phyloP scores from a whole-genome alignment of 768 basidiomycete species.

The Leccinum olivaceopallidum region DNA sequence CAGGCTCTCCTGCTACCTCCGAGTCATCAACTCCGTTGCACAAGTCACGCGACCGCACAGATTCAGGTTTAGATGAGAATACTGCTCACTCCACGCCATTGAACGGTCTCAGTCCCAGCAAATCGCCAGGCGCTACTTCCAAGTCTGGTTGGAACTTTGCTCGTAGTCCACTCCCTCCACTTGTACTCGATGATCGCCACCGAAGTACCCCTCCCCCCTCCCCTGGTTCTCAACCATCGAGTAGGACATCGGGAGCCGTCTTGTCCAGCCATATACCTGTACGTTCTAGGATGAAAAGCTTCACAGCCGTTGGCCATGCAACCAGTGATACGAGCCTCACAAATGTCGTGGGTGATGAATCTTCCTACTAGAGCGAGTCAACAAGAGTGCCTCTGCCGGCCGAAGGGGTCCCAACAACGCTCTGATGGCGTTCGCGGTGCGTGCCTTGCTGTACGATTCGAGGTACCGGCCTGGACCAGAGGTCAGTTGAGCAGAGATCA shows the following conservation, averaged over 20 bases:
- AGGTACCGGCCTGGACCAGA: conserved; percentile 52
- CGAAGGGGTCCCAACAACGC: conserved; percentile 59
- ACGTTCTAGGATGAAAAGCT: conserved; percentile 37
- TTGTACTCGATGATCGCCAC: conserved; percentile 36
- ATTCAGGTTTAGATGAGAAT: conserved; percentile 1
- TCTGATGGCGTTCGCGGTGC: conserved; percentile 73
- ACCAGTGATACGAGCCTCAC: conserved; percentile 26
- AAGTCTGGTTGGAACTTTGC: conserved; percentile 43
- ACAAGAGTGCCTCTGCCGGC: conserved; percentile 61
- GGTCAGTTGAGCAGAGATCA: background rate
- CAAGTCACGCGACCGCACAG: conserved; percentile 5
- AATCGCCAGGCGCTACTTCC: conserved; percentile 26
- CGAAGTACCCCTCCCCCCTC: conserved; percentile 26
- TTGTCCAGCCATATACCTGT: conserved; percentile 47
- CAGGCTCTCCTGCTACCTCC: background rate
- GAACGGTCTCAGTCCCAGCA: conserved; percentile 13
- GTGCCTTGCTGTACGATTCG: conserved; percentile 66
- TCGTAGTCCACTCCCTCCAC: conserved; percentile 40
- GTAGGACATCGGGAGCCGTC: conserved; percentile 24
- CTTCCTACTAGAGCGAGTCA: conserved; percentile 26
- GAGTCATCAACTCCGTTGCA: background rate
- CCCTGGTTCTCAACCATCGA: conserved; percentile 26
- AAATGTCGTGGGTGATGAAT: conserved; percentile 22
- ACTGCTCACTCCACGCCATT: background rate
- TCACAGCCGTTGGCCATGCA: conserved; percentile 4